Conservation (phyloP, 2,329 filamentous ascomycete genomes). For the Colletotrichum sp. region DNA sequence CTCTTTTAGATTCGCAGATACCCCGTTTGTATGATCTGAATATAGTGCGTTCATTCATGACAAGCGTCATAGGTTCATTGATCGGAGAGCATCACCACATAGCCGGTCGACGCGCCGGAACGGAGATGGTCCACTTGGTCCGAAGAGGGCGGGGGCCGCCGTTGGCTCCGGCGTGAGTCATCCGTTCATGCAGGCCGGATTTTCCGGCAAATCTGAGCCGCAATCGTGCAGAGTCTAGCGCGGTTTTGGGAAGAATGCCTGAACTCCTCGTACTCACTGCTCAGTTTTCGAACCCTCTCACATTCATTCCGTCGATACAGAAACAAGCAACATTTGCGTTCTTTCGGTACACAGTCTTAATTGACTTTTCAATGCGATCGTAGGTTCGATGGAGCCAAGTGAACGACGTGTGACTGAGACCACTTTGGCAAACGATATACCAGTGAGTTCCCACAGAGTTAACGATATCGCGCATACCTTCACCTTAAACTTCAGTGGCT, state of each 20-base stretch:
- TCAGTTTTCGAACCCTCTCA: neutral
- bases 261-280: fast-evolving
- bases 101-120: neutral
- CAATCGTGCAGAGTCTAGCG: neutral
- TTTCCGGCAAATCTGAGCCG: neutral
- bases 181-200: neutral
- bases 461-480: neutral
- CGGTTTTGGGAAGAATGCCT: neutral
- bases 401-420: neutral
- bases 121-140: neutral
- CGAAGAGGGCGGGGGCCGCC: neutral
- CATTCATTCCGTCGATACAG: neutral
- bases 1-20: neutral
- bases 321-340: too few relatives aligned
- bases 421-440: neutral
- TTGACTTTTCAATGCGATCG: too few relatives aligned
- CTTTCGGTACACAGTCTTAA: too few relatives aligned
- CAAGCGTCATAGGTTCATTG: fast-evolving
- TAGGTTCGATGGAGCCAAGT: neutral
- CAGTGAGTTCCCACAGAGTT: neutral
- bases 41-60: fast-evolving
- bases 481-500: neutral
- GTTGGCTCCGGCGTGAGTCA: neutral
- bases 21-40: neutral
- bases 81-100: fast-evolving